Conservation (phyloP, 129 eudicot species). For the Helichrysum umbraculigerum region DNA sequence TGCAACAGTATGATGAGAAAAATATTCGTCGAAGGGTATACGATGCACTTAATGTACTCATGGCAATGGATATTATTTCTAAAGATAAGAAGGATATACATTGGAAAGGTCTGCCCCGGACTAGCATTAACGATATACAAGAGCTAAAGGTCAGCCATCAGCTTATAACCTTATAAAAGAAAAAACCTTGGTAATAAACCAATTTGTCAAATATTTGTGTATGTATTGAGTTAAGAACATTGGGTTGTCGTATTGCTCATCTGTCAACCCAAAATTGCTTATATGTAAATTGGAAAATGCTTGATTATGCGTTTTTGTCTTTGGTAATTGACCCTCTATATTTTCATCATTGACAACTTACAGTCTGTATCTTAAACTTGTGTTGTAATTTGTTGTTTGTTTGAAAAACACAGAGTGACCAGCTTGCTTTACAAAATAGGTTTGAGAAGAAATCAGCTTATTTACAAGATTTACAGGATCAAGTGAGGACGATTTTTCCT, state of each 20-base stretch:
- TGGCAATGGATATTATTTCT: conserved; percentile 70
- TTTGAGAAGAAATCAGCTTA: conserved; percentile 60
- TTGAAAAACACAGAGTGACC: conserved; percentile 49
- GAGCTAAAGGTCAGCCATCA: conserved; percentile 49
- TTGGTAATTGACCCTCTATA: conserved; percentile 5
- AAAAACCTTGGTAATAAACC: background rate
- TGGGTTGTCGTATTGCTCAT: too few species aligned
- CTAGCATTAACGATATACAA: conserved; percentile 44
- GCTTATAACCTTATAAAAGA: conserved; percentile 1
- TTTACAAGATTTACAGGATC: conserved; percentile 61
- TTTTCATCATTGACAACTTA: background rate
- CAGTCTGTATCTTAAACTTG: background rate
- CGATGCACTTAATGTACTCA: conserved; percentile 65
- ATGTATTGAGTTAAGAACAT: too few species aligned
- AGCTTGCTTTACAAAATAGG: conserved; percentile 45
- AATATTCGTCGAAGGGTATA: conserved; percentile 71
- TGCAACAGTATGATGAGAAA: conserved; percentile 53
- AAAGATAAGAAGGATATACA: conserved; percentile 67
- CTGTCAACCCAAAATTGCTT: too few species aligned
- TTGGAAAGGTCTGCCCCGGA: conserved; percentile 60
- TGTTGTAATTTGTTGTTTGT: background rate
- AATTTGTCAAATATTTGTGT: background rate
- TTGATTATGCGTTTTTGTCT: too few species aligned
- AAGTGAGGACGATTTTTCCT: conserved; percentile 42
- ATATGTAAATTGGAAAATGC: too few species aligned